Evolutionary conservation across 139 green algal species (phyloP).

Genomic region (Micromonas commoda): DNA sequence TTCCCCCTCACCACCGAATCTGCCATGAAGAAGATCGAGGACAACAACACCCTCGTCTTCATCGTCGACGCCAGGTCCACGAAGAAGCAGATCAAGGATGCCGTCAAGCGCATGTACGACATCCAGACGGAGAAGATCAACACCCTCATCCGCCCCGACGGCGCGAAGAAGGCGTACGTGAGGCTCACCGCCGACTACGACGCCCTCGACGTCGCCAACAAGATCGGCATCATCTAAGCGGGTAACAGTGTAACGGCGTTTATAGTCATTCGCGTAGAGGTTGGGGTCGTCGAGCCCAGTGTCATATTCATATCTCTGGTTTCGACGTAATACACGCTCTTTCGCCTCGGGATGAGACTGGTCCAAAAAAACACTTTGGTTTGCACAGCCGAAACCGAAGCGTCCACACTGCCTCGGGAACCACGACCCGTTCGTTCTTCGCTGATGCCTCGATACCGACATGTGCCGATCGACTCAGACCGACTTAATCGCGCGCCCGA

Average conservation of each 20-base stretch:
- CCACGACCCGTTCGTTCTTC: too few species aligned
- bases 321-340: not conserved
- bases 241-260: not conserved
- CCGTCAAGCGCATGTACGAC: conserved; percentile 91
- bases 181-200: conserved; percentile 91
- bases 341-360: too few species aligned
- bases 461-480: too few species aligned
- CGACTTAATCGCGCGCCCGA: too few species aligned
- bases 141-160: conserved; percentile 95
- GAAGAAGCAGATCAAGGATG: conserved; percentile 85
- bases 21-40: conserved; percentile 99
- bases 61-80: conserved; percentile 70
- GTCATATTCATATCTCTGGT: not conserved
- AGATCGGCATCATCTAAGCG: conserved; percentile 98
- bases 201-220: conserved; percentile 99
- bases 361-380: too few species aligned
- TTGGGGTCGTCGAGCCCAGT: not conserved
- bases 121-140: conserved; percentile 98
- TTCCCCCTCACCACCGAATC: conserved; percentile 96
- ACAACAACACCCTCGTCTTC: conserved; percentile 99
- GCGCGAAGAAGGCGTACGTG: conserved; percentile 98
- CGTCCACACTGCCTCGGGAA: too few species aligned
- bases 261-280: not conserved
- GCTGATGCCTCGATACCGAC: too few species aligned
- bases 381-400: too few species aligned